A percentile compares a stretch with the other conserved stretches of the same genome.
Evolutionary conservation across 108 stramenopile species (phyloP).

Genomic region (Cyclotella sp.): DNA sequence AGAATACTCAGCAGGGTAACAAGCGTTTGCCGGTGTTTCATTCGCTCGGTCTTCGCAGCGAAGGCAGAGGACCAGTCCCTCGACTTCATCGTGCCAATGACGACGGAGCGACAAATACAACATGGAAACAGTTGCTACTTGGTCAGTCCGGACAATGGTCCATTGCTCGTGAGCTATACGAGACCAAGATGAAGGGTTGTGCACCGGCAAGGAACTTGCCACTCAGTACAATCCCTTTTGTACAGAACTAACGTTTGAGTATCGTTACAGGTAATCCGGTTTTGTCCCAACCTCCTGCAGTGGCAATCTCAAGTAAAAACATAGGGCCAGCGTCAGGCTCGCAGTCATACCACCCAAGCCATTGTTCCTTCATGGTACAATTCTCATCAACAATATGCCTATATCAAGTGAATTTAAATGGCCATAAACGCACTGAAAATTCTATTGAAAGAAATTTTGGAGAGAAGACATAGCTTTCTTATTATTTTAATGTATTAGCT

Average conservation of each 20-base stretch:
- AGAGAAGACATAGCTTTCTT: conserved; percentile 1
- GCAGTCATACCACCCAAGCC: too few species aligned
- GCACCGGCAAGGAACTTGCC: conserved; percentile 17
- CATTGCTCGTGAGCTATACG: conserved; percentile 21
- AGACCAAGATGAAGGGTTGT: conserved; percentile 18
- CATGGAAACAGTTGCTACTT: conserved; percentile 18
- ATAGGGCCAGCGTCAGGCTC: too few species aligned
- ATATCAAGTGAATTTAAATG: conserved; percentile 1
- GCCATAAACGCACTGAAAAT: not conserved
- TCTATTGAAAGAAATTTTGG: not conserved
- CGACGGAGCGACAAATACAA: not conserved
- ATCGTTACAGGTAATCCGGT: not conserved
- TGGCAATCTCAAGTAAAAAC: too few species aligned
- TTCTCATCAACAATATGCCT: not conserved
- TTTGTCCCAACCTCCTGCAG: not conserved
- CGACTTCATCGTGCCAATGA: not conserved
- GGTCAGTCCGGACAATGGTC: conserved; percentile 17
- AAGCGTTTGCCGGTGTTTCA: conserved; percentile 11
- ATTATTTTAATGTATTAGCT: conserved; percentile 21
- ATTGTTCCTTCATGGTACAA: conserved; percentile 4
- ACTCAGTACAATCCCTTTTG: conserved; percentile 27
- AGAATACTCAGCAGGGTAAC: not conserved
- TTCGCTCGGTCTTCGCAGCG: conserved; percentile 15
- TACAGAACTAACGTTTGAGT: conserved; percentile 2
- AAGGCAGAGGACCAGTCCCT: not conserved